Conservation (phyloP, 2,329 filamentous ascomycete species). For the Chaetomium globosum region DNA sequence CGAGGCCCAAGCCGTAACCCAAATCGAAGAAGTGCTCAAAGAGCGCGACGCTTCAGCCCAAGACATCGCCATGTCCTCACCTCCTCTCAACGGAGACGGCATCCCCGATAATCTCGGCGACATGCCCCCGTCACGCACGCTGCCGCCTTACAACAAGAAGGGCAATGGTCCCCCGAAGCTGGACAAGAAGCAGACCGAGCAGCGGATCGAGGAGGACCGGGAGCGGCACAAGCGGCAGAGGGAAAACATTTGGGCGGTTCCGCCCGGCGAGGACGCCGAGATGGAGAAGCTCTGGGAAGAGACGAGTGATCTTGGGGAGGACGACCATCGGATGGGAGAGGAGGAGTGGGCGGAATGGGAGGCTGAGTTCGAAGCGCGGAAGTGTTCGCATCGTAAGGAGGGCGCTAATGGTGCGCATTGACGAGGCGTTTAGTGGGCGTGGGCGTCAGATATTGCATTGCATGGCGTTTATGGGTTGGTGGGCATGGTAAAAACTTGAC, state of each 20-base stretch:
- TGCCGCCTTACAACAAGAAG: conserved; percentile 37
- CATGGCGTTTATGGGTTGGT: conserved; percentile 17
- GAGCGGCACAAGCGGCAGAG: conserved; percentile 90
- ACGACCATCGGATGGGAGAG: conserved; percentile 74
- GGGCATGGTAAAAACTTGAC: not conserved
- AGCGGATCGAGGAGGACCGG: conserved; percentile 93
- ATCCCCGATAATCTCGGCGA: conserved; percentile 44
- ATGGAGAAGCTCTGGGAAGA: conserved; percentile 84
- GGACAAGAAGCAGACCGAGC: conserved; percentile 88
- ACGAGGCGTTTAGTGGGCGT: not conserved
- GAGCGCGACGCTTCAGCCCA: conserved; percentile 70
- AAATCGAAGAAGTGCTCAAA: conserved; percentile 82
- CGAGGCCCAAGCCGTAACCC: conserved; percentile 69
- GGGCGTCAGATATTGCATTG: conserved; percentile 12
- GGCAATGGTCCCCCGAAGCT: conserved; percentile 48
- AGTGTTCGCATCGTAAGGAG: conserved; percentile 44
- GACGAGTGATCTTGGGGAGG: conserved; percentile 80
- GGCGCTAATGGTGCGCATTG: conserved; percentile 29
- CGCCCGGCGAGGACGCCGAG: conserved; percentile 66
- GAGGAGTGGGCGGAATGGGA: conserved; percentile 67
- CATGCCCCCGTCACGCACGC: conserved; percentile 47
- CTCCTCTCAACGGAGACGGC: conserved; percentile 41
- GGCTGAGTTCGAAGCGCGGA: conserved; percentile 41
- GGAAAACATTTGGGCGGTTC: conserved; percentile 91
- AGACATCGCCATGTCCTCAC: conserved; percentile 57